A percentile compares a stretch with the other conserved stretches of the same genome.
phyloP scores from a whole-genome alignment of 2,329 filamentous ascomycete genomes.

The Diaporthe ilicicola region DNA sequence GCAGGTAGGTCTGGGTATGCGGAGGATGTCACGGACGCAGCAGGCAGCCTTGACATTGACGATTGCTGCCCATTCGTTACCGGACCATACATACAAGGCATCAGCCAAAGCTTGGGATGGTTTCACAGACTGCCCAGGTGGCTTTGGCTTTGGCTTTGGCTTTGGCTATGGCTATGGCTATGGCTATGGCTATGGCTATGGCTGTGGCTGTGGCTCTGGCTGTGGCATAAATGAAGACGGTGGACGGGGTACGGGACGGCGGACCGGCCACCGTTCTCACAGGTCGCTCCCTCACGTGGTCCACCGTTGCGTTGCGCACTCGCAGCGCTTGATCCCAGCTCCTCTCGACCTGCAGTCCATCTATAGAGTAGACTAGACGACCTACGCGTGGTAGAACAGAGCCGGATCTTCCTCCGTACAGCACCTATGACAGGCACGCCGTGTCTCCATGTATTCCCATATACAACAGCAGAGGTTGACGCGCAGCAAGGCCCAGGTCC shows the following conservation, averaged over 20 bases:
- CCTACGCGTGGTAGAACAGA: no score
- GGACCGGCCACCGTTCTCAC: neutral
- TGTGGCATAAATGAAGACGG: neutral
- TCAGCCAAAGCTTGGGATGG: neutral
- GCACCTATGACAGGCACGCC: neutral
- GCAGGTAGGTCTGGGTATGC: neutral
- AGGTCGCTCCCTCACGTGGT: neutral
- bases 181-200: neutral
- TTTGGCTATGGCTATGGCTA: no score
- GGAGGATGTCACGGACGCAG: neutral
- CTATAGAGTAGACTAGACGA: no score
- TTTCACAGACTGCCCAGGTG: neutral
- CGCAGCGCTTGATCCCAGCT: neutral
- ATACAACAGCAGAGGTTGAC: neutral
- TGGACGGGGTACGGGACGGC: neutral
- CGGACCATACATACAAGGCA: neutral
- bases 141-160: neutral
- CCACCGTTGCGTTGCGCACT: neutral
- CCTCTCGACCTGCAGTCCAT: neutral
- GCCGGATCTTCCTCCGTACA: neutral
- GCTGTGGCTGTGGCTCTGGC: no score
- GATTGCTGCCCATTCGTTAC: constrained; percentile 3
- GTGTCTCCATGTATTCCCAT: neutral
- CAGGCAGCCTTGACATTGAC: neutral
- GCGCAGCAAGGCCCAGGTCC: neutral